These are phyloP conservation scores for Cyberlindnera veronae DNA, from an alignment of 805 yeast genomes.

Conservation along the genomic window DNA sequence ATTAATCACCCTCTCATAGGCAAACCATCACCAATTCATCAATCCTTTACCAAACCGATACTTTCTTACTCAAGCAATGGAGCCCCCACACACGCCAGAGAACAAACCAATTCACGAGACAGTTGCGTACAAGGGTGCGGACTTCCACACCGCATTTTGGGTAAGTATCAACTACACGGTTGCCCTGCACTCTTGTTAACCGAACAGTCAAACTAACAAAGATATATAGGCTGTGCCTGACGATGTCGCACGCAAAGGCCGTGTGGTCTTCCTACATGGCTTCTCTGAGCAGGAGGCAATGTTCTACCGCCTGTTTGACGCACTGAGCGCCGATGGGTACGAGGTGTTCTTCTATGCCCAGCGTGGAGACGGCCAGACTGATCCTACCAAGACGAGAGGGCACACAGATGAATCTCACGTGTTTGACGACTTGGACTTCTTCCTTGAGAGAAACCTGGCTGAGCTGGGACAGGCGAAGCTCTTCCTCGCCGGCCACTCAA, in stretches of 20 bases:
- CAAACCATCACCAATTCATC: no score
- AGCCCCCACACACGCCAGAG: slow-evolving; percentile 11
- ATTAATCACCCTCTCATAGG: no score
- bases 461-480: slow-evolving; percentile 38
- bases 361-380: slow-evolving; percentile 70
- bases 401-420: slow-evolving; percentile 52
- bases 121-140: slow-evolving; percentile 36
- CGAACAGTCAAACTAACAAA: slow-evolving; percentile 1
- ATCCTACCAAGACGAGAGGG: slow-evolving; percentile 51
- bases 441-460: slow-evolving; percentile 44
- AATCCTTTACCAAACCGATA: no score
- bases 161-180: slow-evolving; percentile 17
- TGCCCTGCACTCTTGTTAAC: no score
- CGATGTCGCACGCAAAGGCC: slow-evolving; percentile 40
- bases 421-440: slow-evolving; percentile 56
- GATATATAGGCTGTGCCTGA: slow-evolving; percentile 29
- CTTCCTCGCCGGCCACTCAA: slow-evolving; percentile 64
- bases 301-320: slow-evolving; percentile 52
- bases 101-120: slow-evolving; percentile 4
- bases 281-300: slow-evolving; percentile 55
- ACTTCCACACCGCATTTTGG: slow-evolving; percentile 36
- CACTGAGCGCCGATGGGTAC: slow-evolving; percentile 48
- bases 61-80: no score
- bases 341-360: slow-evolving; percentile 71
- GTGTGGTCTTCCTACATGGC: slow-evolving; percentile 65